Evolutionary conservation across 2,329 filamentous ascomycete genomes (phyloP).

Genomic region (Aspergillus sclerotialis): DNA sequence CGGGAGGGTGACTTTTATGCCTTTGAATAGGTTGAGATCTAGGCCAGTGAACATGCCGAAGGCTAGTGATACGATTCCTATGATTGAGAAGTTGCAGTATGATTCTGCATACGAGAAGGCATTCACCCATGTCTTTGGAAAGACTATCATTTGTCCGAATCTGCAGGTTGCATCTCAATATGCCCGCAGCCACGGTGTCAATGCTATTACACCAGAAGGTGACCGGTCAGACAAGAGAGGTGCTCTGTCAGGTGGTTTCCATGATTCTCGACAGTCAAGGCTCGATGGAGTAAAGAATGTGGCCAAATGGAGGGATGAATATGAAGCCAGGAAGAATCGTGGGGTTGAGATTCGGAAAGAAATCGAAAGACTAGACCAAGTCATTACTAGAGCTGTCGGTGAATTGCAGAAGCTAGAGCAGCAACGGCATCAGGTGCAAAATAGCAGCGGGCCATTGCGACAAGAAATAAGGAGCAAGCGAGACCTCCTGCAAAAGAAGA

Average conservation of each 20-base stretch:
- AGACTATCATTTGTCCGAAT: constrained; percentile 88
- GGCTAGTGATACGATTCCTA: constrained; percentile 77
- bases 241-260: constrained; percentile 89
- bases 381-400: constrained; percentile 79
- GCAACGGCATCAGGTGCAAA: constrained; percentile 67
- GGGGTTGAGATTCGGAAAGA: constrained; percentile 60
- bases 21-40: constrained; percentile 71
- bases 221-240: constrained; percentile 93
- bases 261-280: constrained; percentile 78
- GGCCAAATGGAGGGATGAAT: constrained; percentile 66
- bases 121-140: constrained; percentile 92
- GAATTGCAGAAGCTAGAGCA: constrained; percentile 79
- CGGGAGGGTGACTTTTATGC: constrained; percentile 91
- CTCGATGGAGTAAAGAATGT: constrained; percentile 76
- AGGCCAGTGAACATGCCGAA: constrained; percentile 70
- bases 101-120: constrained; percentile 72
- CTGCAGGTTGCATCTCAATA: constrained; percentile 83
- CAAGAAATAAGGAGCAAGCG: constrained; percentile 70
- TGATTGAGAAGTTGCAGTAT: constrained; percentile 78
- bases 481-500: constrained; percentile 66
- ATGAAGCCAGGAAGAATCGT: constrained; percentile 59
- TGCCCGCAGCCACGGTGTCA: constrained; percentile 82
- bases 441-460: constrained; percentile 72
- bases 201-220: constrained; percentile 89
- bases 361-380: constrained; percentile 74